Evolutionary conservation across 2,329 filamentous ascomycete genomes (phyloP).

Genomic region (Hypoxylon sp.): DNA sequence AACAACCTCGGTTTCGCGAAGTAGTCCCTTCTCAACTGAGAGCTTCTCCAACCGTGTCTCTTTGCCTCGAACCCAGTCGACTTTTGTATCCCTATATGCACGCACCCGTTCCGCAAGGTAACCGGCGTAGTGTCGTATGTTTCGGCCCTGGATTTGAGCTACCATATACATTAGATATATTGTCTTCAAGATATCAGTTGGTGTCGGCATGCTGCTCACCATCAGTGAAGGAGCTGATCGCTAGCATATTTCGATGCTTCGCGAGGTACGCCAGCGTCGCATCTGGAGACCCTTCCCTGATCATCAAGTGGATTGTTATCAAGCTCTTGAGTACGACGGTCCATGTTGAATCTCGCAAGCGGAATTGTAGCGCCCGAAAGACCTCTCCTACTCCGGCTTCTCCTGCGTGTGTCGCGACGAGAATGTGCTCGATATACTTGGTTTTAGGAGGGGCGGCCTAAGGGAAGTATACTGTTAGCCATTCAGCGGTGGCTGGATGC

Average conservation of each 20-base stretch:
- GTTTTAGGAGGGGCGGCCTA: slow-evolving; percentile 96
- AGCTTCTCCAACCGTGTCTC: slow-evolving; percentile 88
- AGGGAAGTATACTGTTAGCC: slow-evolving; percentile 44
- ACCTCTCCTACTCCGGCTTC: slow-evolving; percentile 96
- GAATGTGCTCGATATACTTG: slow-evolving; percentile 99
- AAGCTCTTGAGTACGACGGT: slow-evolving; percentile 99
- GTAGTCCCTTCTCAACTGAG: slow-evolving; percentile 89
- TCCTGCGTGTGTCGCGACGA: slow-evolving; percentile 93
- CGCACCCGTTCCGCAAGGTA: slow-evolving; percentile 88
- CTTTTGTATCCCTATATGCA: slow-evolving; percentile 86
- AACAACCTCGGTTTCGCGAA: slow-evolving; percentile 92
- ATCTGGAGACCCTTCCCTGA: slow-evolving; percentile 92
- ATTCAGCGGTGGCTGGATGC: neutral
- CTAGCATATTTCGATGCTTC: slow-evolving; percentile 84
- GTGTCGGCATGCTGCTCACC: slow-evolving; percentile 68
- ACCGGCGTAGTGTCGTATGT: slow-evolving; percentile 91
- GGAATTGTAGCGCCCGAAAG: slow-evolving; percentile 90
- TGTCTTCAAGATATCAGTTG: neutral
- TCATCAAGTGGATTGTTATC: slow-evolving; percentile 97
- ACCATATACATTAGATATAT: slow-evolving; percentile 48
- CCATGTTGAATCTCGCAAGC: slow-evolving; percentile 96
- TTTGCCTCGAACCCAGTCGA: slow-evolving; percentile 89
- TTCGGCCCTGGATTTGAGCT: slow-evolving; percentile 95
- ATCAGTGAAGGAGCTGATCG: slow-evolving; percentile 92
- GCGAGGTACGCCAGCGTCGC: slow-evolving; percentile 89